A percentile compares a stretch with the other conserved stretches of the same genome.
Conservation (phyloP, 2,329 filamentous ascomycete genomes). For the Phialophora chinensis region DNA sequence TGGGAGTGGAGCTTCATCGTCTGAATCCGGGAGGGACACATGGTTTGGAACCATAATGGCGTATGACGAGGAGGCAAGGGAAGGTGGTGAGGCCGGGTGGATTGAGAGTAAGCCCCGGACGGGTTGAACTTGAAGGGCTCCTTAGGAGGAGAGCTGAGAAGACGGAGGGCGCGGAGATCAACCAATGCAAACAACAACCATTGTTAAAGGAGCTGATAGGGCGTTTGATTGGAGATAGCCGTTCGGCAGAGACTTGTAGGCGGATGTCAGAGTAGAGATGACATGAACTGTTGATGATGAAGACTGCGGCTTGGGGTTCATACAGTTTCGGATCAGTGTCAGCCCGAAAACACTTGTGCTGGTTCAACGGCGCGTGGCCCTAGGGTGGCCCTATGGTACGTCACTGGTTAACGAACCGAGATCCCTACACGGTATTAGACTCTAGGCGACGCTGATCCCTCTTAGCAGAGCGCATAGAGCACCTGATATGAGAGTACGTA, state of each 20-base stretch:
- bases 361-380: background rate
- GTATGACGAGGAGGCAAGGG: background rate
- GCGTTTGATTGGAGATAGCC: background rate
- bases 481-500: background rate
- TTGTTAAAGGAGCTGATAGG: background rate
- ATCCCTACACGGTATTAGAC: background rate
- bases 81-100: background rate
- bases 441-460: background rate
- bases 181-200: background rate
- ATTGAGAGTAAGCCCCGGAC: background rate
- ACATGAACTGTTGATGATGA: background rate
- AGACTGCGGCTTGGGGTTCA: constrained; percentile 5
- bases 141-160: background rate
- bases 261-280: constrained; percentile 1
- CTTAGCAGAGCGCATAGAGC: background rate
- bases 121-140: background rate
- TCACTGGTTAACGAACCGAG: background rate
- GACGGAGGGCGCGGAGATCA: constrained; percentile 2
- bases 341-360: constrained; percentile 3
- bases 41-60: constrained; percentile 23
- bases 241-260: constrained; percentile 7
- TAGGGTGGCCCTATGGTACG: background rate
- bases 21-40: constrained; percentile 39
- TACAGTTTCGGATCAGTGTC: constrained; percentile 13
- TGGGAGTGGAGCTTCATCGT: constrained; percentile 38